Evolutionary conservation across 208 protist species (phyloP).

Genomic region (Crithidia brevicula): DNA sequence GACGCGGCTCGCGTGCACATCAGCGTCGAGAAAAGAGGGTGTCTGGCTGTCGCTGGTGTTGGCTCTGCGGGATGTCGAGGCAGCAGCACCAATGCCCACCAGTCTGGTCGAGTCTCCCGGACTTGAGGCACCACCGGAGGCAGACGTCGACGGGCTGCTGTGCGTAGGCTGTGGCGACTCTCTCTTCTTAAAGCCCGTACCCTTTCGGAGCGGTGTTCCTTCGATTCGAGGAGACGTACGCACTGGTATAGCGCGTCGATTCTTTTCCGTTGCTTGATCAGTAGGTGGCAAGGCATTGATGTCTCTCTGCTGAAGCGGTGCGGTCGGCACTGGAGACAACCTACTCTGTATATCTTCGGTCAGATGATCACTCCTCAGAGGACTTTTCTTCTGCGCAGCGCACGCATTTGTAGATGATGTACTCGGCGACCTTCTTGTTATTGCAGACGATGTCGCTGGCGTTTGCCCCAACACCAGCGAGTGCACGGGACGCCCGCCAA

Average conservation of each 20-base stretch:
- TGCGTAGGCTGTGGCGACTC: neutral
- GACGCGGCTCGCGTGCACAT: constrained; percentile 1
- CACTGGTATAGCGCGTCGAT: neutral
- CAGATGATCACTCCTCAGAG: too few relatives aligned
- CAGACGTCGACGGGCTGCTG: neutral
- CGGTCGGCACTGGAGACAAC: neutral
- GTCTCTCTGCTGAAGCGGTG: constrained; percentile 1
- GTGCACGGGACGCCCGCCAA: neutral
- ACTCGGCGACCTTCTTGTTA: too few relatives aligned
- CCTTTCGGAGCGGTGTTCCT: constrained; percentile 1
- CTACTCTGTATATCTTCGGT: too few relatives aligned
- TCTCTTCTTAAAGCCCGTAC: neutral
- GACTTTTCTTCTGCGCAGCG: too few relatives aligned
- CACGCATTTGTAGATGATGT: too few relatives aligned
- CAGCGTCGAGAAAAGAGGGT: neutral
- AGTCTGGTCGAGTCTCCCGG: neutral
- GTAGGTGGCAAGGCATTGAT: neutral
- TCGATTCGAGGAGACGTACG: neutral
- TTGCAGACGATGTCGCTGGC: too few relatives aligned
- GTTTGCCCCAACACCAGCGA: too few relatives aligned
- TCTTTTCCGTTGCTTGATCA: neutral
- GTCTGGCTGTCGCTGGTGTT: neutral
- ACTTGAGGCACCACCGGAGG: neutral
- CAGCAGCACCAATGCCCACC: neutral
- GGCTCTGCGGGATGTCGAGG: neutral